Evolutionary conservation across 176 grass and related monocot species (phyloP).

Genomic region (Thalia dealbata): DNA sequence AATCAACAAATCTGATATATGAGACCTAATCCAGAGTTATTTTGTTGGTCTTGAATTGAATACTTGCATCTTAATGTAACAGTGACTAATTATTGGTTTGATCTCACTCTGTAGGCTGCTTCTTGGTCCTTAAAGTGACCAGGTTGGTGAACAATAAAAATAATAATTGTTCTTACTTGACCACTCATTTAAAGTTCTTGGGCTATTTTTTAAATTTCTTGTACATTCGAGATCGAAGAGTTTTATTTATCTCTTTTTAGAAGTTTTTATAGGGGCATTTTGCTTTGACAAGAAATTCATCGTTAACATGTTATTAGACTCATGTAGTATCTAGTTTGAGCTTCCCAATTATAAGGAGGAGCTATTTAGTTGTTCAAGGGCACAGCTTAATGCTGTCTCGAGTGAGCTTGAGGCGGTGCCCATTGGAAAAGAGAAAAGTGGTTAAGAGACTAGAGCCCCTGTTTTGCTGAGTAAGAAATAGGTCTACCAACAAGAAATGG

Average conservation of each 20-base stretch:
- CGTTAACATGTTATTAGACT: neutral
- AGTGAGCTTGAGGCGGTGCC: too few species aligned
- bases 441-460: too few species aligned
- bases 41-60: neutral
- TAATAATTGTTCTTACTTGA: neutral
- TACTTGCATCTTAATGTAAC: neutral
- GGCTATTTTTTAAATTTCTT: neutral
- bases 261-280: neutral
- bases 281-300: neutral
- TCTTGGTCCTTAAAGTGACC: neutral
- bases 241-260: neutral
- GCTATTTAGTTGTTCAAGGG: neutral
- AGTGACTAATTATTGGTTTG: neutral
- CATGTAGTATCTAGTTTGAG: neutral
- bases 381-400: too few species aligned
- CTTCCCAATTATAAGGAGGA: neutral
- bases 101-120: too few species aligned
- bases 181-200: neutral
- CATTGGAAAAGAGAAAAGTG: too few species aligned
- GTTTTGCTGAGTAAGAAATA: too few species aligned
- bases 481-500: too few species aligned
- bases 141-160: neutral
- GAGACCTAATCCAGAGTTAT: neutral
- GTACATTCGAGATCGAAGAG: neutral
- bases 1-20: neutral